Conservation (phyloP, 257 asterid genomes). For the Cordia subcordata region DNA sequence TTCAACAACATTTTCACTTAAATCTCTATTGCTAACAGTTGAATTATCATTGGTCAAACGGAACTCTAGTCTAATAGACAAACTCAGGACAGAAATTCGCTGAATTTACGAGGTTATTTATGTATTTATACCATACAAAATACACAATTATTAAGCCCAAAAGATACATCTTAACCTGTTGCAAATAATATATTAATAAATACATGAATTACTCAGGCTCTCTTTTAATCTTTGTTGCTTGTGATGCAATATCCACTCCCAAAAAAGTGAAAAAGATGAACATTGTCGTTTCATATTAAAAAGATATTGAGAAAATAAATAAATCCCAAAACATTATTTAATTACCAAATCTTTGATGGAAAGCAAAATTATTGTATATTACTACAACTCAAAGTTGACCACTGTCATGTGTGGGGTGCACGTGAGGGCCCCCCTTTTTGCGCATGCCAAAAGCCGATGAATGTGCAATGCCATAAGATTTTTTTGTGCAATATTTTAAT, state of each 20-base stretch:
- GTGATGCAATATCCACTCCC: conserved; percentile 22
- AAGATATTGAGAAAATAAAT: background rate
- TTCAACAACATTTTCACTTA: too few species aligned
- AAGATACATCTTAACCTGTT: conserved; percentile 69
- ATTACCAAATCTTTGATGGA: conserved; percentile 8
- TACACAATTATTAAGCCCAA: conserved; percentile 61
- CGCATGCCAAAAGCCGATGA: conserved; percentile 60
- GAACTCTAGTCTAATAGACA: too few species aligned
- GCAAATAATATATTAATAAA: conserved; percentile 10
- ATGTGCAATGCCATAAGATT: conserved; percentile 11
- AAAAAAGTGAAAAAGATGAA: conserved; percentile 22
- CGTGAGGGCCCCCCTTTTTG: conserved; percentile 51
- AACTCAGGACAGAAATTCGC: too few species aligned
- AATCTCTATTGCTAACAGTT: too few species aligned
- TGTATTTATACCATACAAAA: background rate
- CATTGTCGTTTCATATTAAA: conserved; percentile 26
- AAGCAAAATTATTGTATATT: background rate
- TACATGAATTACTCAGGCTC: conserved; percentile 14
- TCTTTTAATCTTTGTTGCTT: conserved; percentile 29
- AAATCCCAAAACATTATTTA: background rate
- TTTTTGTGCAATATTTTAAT: too few species aligned
- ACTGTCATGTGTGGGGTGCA: conserved; percentile 42
- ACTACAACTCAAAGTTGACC: background rate
- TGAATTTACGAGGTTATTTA: background rate
- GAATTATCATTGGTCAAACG: too few species aligned